phyloP scores from a whole-genome alignment of 139 green algal species.

The Axilococcus clingmanii region DNA sequence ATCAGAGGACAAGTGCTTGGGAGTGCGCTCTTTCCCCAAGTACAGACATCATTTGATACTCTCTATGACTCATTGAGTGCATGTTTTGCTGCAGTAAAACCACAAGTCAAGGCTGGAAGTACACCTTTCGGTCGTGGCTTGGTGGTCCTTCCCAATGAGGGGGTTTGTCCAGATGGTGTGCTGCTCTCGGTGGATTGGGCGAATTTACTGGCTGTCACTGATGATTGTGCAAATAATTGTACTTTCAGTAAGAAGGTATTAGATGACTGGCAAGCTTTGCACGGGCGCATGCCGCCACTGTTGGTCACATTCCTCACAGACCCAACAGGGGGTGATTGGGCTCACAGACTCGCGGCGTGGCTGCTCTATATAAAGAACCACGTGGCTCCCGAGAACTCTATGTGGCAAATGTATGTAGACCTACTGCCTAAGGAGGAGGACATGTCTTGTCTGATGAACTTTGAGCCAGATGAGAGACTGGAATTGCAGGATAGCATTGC shows the following conservation, averaged over 20 bases:
- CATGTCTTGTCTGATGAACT: conserved; percentile 33
- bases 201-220: conserved; percentile 28
- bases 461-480: conserved; percentile 4
- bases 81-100: no score
- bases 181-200: conserved; percentile 19
- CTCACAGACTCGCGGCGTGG: conserved; percentile 25
- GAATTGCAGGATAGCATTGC: conserved; percentile 12
- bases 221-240: conserved; percentile 17
- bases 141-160: conserved; percentile 3
- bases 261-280: conserved; percentile 30
- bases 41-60: no score
- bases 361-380: conserved; percentile 21
- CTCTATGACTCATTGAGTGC: no score
- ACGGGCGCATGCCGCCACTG: conserved; percentile 23
- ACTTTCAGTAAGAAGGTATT: conserved; percentile 15
- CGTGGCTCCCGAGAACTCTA: conserved; percentile 1
- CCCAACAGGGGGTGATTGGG: conserved; percentile 25
- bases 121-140: conserved; percentile 24
- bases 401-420: conserved; percentile 27
- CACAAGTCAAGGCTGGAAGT: not conserved
- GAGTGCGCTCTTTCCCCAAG: no score
- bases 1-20: no score
- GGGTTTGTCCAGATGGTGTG: not conserved
- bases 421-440: conserved; percentile 15
- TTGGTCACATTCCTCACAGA: conserved; percentile 14